Conservation (phyloP, 2,329 filamentous ascomycete genomes). For the Helicocarpus griseus region DNA sequence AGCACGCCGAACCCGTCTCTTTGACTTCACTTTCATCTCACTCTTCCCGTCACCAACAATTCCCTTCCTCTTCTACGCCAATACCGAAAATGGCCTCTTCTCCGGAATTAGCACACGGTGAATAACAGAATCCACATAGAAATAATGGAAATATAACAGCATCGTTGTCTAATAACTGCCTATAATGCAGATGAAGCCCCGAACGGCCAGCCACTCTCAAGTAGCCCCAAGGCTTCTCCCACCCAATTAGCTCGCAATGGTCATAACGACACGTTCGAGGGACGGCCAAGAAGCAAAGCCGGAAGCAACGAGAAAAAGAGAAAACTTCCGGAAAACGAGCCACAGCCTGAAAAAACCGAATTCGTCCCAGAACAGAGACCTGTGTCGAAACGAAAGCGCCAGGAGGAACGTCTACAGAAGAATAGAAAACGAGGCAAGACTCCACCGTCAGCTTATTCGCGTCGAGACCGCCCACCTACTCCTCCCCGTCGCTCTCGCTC, state of each 20-base stretch:
- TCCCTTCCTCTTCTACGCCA: not conserved
- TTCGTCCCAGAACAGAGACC: conserved; percentile 18
- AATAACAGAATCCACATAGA: not conserved
- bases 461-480: conserved; percentile 26
- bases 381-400: conserved; percentile 28
- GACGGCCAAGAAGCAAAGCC: not conserved
- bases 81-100: not conserved
- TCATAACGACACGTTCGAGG: not conserved
- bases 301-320: conserved; percentile 19
- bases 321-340: conserved; percentile 19
- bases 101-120: not conserved
- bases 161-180: not conserved
- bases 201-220: not conserved
- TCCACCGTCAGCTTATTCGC: conserved; percentile 31
- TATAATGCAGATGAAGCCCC: not conserved
- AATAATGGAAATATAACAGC: not conserved
- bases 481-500: conserved; percentile 14
- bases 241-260: not conserved
- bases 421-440: conserved; percentile 27
- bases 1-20: not conserved
- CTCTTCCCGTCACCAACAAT: not conserved
- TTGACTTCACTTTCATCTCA: not conserved
- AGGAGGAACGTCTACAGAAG: conserved; percentile 31
- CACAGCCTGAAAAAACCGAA: conserved; percentile 16
- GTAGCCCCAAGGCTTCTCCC: not conserved